Percentiles rank a stretch among this genome's conserved stretches.
These are phyloP conservation scores for Erigeron canadensis DNA, from an alignment of 129 eudicot genomes.

Conservation along the genomic window DNA sequence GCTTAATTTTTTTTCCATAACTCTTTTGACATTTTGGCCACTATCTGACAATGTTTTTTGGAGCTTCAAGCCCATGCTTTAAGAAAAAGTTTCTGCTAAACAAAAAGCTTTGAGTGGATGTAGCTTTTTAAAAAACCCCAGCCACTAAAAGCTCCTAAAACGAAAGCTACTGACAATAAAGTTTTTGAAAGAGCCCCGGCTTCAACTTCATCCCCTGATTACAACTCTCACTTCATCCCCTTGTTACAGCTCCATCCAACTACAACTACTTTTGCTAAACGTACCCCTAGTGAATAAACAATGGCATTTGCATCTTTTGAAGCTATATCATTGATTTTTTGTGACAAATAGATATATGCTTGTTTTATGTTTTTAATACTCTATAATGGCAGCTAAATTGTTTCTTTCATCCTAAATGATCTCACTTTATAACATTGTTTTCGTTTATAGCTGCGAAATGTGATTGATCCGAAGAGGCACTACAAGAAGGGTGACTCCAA, in stretches of 20 bases:
- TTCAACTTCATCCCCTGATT: no score
- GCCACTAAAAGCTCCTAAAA: no score
- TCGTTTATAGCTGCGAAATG: slow-evolving; percentile 65
- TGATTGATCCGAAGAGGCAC: slow-evolving; percentile 94
- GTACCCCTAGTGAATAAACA: not conserved
- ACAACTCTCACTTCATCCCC: no score
- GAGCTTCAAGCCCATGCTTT: no score
- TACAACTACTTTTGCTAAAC: not conserved
- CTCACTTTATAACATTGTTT: slow-evolving; percentile 15
- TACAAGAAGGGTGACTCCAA: slow-evolving; percentile 83
- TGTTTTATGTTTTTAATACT: not conserved
- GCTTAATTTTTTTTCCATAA: not conserved
- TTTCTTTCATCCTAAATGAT: not conserved
- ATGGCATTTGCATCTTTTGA: not conserved
- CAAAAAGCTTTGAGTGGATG: not conserved
- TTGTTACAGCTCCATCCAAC: no score
- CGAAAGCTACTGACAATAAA: no score
- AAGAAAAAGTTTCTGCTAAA: not conserved
- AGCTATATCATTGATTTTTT: not conserved
- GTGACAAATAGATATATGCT: not conserved
- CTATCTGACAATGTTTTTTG: no score
- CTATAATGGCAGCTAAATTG: not conserved
- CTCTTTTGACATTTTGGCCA: not conserved
- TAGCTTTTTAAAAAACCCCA: no score
- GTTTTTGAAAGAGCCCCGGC: no score